Conservation (phyloP, 2,329 filamentous ascomycete genomes). For the Lasiodiplodia sp. region DNA sequence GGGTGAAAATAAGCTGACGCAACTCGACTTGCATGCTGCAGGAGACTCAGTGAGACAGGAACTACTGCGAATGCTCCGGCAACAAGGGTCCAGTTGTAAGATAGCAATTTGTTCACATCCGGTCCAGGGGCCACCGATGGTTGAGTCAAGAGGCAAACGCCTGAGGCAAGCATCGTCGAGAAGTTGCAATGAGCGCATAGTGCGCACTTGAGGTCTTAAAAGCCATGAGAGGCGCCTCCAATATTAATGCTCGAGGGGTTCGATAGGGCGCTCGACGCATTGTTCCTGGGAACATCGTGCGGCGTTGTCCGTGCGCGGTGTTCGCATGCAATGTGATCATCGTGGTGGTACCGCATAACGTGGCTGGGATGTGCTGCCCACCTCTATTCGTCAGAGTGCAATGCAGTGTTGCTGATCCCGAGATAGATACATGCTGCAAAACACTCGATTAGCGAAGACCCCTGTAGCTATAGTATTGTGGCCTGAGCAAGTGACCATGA, state of each 20-base stretch:
- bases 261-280: constrained; percentile 1
- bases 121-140: not conserved
- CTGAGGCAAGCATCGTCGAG: not conserved
- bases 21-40: constrained; percentile 20
- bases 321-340: constrained; percentile 23
- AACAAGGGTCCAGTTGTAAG: not conserved
- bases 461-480: constrained; percentile 8
- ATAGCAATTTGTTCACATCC: too few species aligned
- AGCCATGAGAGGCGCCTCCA: not conserved
- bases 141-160: not conserved
- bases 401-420: constrained; percentile 5
- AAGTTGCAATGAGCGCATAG: not conserved
- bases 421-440: constrained; percentile 4
- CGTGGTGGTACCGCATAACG: constrained; percentile 22
- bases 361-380: constrained; percentile 6
- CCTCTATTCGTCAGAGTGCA: constrained; percentile 8
- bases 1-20: constrained; percentile 9
- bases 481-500: constrained; percentile 17
- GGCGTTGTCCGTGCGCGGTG: constrained; percentile 16
- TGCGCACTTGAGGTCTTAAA: not conserved
- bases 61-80: not conserved
- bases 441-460: not conserved
- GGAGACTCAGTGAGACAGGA: constrained; percentile 7
- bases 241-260: constrained; percentile 12
- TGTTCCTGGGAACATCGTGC: constrained; percentile 1